Conservation (phyloP, 177 flowering plant genomes). For the Tripterygium wilfordii region DNA sequence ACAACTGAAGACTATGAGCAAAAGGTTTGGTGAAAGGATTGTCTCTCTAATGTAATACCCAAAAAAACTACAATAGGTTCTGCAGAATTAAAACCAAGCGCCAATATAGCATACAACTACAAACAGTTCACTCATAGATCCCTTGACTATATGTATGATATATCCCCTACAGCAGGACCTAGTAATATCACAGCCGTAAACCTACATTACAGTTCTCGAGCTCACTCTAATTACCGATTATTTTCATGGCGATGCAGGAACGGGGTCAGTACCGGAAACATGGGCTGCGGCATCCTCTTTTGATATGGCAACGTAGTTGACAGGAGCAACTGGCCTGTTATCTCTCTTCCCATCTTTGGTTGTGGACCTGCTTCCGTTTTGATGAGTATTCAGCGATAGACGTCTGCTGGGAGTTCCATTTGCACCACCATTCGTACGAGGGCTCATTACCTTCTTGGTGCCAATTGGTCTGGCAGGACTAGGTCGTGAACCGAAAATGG, state of each 20-base stretch:
- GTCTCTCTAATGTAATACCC: too few species aligned
- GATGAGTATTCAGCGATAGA: slow-evolving; percentile 55
- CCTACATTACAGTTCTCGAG: too few species aligned
- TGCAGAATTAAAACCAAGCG: slow-evolving; percentile 4
- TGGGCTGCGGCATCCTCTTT: slow-evolving; percentile 80
- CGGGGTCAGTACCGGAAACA: slow-evolving; percentile 48
- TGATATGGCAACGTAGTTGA: slow-evolving; percentile 67
- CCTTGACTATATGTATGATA: slow-evolving; percentile 2
- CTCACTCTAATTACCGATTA: slow-evolving; percentile 3
- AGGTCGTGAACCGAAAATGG: slow-evolving; percentile 65
- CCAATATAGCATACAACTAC: slow-evolving; percentile 12
- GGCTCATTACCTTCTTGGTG: slow-evolving; percentile 68
- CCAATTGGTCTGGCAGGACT: slow-evolving; percentile 69
- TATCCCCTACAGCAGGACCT: slow-evolving; percentile 14
- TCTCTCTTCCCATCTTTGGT: slow-evolving; percentile 70
- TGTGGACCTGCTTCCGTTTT: slow-evolving; percentile 56
- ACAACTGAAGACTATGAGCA: too few species aligned
- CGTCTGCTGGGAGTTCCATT: slow-evolving; percentile 75
- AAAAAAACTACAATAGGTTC: too few species aligned
- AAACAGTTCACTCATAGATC: slow-evolving; percentile 10
- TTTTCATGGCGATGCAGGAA: slow-evolving; percentile 52
- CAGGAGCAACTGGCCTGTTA: slow-evolving; percentile 61
- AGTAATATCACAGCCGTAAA: slow-evolving; percentile 12
- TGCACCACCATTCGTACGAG: slow-evolving; percentile 71
- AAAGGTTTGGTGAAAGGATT: too few species aligned